Evolutionary conservation across 2,329 filamentous ascomycete species (phyloP).

Genomic region (Hymenoscyphus scutula): DNA sequence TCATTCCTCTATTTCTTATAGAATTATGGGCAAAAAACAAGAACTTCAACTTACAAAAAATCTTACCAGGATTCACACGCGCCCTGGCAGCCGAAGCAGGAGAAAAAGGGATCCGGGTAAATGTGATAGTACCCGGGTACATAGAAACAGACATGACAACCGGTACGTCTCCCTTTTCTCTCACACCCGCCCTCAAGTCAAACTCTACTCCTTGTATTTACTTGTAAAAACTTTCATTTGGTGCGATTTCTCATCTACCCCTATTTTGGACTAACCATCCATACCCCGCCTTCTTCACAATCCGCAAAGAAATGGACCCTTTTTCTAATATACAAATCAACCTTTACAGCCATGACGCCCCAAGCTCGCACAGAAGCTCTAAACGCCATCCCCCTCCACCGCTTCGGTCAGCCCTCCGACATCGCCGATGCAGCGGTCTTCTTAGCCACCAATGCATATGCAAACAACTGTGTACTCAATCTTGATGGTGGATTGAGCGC

Average conservation of each 20-base stretch:
- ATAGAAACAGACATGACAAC: conserved; percentile 78
- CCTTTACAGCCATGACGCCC: conserved; percentile 43
- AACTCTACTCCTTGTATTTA: no score
- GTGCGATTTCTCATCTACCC: conserved; percentile 8
- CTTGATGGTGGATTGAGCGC: conserved; percentile 82
- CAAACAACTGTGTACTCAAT: conserved; percentile 83
- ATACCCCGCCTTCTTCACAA: conserved; percentile 27
- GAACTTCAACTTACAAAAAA: conserved; percentile 5
- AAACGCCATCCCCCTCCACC: conserved; percentile 58
- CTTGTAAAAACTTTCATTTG: no score
- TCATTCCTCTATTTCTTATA: neutral
- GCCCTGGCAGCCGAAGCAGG: conserved; percentile 63
- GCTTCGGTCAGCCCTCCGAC: conserved; percentile 68
- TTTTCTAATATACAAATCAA: conserved; percentile 36
- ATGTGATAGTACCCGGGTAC: conserved; percentile 80
- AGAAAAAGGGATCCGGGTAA: conserved; percentile 65
- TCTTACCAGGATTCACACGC: conserved; percentile 62
- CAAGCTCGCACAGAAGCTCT: conserved; percentile 36
- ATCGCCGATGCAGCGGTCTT: conserved; percentile 82
- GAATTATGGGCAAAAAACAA: no score
- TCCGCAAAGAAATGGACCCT: neutral
- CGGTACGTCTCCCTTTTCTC: conserved; percentile 49
- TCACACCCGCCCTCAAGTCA: neutral
- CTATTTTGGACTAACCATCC: neutral
- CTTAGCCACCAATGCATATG: conserved; percentile 73